These are phyloP conservation scores for Myxozyma geophila DNA, from an alignment of 805 yeast genomes.

Conservation along the genomic window DNA sequence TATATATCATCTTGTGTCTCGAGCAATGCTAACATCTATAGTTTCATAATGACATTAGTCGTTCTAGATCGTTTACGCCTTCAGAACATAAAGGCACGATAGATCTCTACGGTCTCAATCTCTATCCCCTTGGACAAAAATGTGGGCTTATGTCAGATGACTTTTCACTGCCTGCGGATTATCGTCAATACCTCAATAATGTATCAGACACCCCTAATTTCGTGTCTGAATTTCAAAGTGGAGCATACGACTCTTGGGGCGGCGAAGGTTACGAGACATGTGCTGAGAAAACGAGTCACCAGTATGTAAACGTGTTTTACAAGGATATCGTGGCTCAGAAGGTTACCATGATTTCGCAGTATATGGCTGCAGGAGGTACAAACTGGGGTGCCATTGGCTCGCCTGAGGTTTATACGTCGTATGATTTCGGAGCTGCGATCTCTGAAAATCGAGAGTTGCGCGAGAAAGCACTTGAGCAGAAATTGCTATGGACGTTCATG, in stretches of 20 bases:
- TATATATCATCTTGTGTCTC: not conserved
- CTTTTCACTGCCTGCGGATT: constrained; percentile 5
- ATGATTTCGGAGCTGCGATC: constrained; percentile 29
- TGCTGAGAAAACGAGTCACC: constrained; percentile 11
- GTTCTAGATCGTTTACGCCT: constrained; percentile 20
- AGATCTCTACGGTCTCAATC: constrained; percentile 27
- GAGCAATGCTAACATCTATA: constrained; percentile 1
- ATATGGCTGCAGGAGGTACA: constrained; percentile 30
- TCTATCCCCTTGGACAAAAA: constrained; percentile 23
- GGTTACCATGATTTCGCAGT: constrained; percentile 25
- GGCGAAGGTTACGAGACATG: constrained; percentile 29
- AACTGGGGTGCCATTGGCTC: constrained; percentile 30
- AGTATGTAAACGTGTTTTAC: constrained; percentile 23
- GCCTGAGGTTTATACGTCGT: constrained; percentile 27
- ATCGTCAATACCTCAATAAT: constrained; percentile 16
- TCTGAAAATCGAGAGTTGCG: constrained; percentile 21
- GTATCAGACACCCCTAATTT: constrained; percentile 17
- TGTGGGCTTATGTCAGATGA: constrained; percentile 5
- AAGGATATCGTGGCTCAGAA: constrained; percentile 24
- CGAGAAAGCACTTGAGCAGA: constrained; percentile 26
- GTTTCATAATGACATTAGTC: constrained; percentile 26
- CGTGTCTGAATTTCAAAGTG: constrained; percentile 25
- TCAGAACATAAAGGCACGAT: constrained; percentile 12
- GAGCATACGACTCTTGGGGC: constrained; percentile 29
- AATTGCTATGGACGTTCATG: constrained; percentile 27